These are phyloP conservation scores for Amanita thiersii DNA, from an alignment of 768 basidiomycete species.

Conservation along the genomic window DNA sequence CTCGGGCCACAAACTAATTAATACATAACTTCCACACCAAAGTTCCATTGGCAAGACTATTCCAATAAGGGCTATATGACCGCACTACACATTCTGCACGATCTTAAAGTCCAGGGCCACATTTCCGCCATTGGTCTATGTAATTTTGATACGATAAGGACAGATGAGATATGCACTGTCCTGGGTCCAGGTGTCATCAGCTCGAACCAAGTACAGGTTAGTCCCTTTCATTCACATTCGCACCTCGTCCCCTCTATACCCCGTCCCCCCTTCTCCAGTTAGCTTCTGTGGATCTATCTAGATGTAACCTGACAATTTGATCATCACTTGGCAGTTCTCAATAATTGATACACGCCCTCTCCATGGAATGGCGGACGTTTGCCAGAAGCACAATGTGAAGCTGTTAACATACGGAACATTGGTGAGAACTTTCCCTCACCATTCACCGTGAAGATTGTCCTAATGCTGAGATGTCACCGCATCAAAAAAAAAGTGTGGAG, in stretches of 20 bases:
- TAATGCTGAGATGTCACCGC: background rate
- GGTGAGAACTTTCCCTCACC: conserved; percentile 31
- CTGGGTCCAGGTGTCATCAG: conserved; percentile 65
- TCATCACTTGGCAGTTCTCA: conserved; percentile 49
- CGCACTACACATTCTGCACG: conserved; percentile 42
- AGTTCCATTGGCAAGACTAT: conserved; percentile 84
- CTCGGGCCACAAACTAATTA: no score
- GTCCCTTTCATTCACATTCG: conserved; percentile 6
- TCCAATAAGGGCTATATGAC: conserved; percentile 33
- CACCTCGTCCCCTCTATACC: background rate
- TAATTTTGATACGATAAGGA: conserved; percentile 71
- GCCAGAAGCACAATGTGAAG: conserved; percentile 63
- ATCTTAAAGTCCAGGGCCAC: conserved; percentile 50
- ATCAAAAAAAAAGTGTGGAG: conserved; percentile 55
- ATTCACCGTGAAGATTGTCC: conserved; percentile 7
- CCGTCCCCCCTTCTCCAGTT: background rate
- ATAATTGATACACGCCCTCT: conserved; percentile 73
- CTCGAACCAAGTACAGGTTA: conserved; percentile 79
- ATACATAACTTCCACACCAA: no score
- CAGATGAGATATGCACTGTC: conserved; percentile 73
- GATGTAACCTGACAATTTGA: background rate
- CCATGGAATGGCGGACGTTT: conserved; percentile 72
- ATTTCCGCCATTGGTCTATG: conserved; percentile 67
- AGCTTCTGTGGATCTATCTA: background rate
- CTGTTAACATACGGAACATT: conserved; percentile 78